These are phyloP conservation scores for Volvox africanus DNA, from an alignment of 139 green algal species.

Conservation along the genomic window DNA sequence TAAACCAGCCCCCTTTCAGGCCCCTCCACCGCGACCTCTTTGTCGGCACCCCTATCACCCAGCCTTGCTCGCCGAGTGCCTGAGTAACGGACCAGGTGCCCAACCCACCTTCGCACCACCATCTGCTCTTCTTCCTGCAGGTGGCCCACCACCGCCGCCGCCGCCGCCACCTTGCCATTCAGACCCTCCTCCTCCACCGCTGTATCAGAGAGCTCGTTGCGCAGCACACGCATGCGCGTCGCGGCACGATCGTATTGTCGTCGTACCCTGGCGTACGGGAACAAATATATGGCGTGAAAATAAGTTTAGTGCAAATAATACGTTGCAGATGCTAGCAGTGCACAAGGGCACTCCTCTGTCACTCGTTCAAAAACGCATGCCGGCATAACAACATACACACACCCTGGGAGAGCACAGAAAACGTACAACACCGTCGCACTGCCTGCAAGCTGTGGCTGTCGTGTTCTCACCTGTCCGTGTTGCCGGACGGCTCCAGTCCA, in stretches of 20 bases:
- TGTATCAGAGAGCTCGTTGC: slow-evolving; percentile 58
- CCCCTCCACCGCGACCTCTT: not conserved
- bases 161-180: slow-evolving; percentile 10
- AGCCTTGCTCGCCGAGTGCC: not conserved
- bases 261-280: slow-evolving; percentile 40
- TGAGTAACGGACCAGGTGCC: too few species aligned
- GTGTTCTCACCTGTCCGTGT: slow-evolving; percentile 5
- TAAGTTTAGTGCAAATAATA: not conserved
- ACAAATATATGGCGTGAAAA: too few species aligned
- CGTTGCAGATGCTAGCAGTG: not conserved
- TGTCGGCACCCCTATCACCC: not conserved
- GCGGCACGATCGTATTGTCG: slow-evolving; percentile 47
- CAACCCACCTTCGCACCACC: slow-evolving; percentile 7
- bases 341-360: too few species aligned
- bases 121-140: slow-evolving; percentile 41
- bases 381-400: too few species aligned
- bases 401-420: too few species aligned
- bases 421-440: too few species aligned
- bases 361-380: too few species aligned
- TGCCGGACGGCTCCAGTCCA: not conserved
- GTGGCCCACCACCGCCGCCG: slow-evolving; percentile 37
- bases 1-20: too few species aligned
- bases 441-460: too few species aligned
- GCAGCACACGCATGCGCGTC: slow-evolving; percentile 52
- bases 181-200: slow-evolving; percentile 38